Evolutionary conservation across 164 flowering plant genomes (phyloP).

Genomic region (Euptelea pleiosperma): DNA sequence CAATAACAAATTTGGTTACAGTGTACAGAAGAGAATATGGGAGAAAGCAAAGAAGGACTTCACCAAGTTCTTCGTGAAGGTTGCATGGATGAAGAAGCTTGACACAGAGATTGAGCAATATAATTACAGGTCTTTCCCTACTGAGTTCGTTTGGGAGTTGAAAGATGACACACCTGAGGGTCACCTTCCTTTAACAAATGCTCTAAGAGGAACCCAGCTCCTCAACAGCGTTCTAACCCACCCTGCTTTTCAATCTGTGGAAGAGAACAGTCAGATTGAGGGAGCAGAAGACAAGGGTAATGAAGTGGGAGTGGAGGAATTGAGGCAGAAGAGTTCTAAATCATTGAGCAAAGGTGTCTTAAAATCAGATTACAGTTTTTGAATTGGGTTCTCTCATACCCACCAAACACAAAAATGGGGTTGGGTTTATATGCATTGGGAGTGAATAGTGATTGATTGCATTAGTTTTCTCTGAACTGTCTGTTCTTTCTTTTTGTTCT

Average conservation of each 20-base stretch:
- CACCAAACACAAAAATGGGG: neutral
- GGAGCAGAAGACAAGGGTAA: constrained; percentile 12
- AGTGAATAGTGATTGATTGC: constrained; percentile 7
- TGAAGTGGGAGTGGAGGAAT: constrained; percentile 13
- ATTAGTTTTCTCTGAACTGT: constrained; percentile 4
- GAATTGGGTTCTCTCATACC: constrained; percentile 12
- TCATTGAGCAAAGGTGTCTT: constrained; percentile 31
- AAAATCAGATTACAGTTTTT: constrained; percentile 57
- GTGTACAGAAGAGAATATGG: constrained; percentile 77
- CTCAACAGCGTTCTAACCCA: constrained; percentile 57
- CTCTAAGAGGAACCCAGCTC: constrained; percentile 84
- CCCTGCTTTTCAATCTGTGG: constrained; percentile 59
- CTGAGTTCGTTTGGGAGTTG: constrained; percentile 84
- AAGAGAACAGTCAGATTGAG: constrained; percentile 31
- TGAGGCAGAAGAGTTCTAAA: constrained; percentile 27
- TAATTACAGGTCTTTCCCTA: constrained; percentile 80
- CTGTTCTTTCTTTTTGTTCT: neutral
- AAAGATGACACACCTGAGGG: constrained; percentile 71
- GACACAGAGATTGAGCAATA: constrained; percentile 83
- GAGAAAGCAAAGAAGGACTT: constrained; percentile 60
- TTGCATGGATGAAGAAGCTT: constrained; percentile 97
- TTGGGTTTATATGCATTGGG: constrained; percentile 5
- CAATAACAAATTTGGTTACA: constrained; percentile 68
- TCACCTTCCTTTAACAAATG: constrained; percentile 89
- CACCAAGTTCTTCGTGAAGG: constrained; percentile 62